phyloP scores from a whole-genome alignment of 2,329 filamentous ascomycete genomes.

The Colletotrichum zoysiae region DNA sequence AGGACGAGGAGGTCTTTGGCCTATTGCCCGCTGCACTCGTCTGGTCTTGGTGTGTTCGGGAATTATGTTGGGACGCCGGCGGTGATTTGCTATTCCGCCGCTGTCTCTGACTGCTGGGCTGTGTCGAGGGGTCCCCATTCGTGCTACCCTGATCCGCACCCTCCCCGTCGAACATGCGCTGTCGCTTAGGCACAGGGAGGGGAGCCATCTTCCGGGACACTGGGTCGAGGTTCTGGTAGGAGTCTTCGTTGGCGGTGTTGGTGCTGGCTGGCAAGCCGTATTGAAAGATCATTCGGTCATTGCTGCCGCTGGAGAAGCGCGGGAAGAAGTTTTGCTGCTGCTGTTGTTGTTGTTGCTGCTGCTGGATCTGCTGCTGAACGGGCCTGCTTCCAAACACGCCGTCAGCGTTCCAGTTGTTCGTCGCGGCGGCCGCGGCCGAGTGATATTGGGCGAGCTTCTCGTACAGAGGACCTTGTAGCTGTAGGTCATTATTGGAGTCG shows the following conservation, averaged over 20 bases:
- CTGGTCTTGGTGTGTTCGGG: constrained; percentile 17
- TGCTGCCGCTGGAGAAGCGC: constrained; percentile 21
- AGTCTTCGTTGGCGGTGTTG: background rate
- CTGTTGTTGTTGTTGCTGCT: constrained; percentile 33
- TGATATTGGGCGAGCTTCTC: constrained; percentile 42
- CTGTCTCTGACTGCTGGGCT: constrained; percentile 8
- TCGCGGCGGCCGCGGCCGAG: constrained; percentile 22
- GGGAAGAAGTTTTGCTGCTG: constrained; percentile 20
- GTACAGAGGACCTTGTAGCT: constrained; percentile 38
- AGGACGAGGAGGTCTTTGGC: constrained; percentile 45
- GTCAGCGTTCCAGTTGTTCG: constrained; percentile 39
- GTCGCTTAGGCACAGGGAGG: constrained; percentile 31
- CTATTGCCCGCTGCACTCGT: constrained; percentile 22
- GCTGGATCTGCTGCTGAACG: constrained; percentile 37
- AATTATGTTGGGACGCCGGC: constrained; percentile 10
- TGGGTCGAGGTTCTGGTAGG: constrained; percentile 20
- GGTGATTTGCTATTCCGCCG: constrained; percentile 33
- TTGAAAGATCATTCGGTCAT: constrained; percentile 26
- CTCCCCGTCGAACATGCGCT: constrained; percentile 35
- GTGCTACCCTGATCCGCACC: background rate
- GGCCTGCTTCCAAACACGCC: constrained; percentile 39
- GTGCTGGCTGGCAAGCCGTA: constrained; percentile 16
- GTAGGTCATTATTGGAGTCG: constrained; percentile 35
- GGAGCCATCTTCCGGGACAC: constrained; percentile 32
- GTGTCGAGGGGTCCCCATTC: background rate